These are phyloP conservation scores for Candida yuanshanica DNA, from an alignment of 805 yeast genomes.

Conservation along the genomic window DNA sequence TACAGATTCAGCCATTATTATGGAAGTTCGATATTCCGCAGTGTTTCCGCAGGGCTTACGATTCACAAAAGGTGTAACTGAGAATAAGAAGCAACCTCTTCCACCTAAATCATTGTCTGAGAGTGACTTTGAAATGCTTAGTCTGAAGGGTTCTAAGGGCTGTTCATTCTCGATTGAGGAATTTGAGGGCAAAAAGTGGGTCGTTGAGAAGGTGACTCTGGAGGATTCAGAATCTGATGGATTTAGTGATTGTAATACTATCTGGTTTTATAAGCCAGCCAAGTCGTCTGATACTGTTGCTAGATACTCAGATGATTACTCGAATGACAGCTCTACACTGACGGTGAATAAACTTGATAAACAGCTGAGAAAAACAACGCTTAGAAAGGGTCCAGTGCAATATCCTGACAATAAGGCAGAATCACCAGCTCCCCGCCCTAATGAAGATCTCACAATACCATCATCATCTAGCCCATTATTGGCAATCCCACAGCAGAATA, in stretches of 20 bases:
- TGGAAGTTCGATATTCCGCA: constrained; percentile 7
- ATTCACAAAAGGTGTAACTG: neutral
- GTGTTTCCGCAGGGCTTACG: constrained; percentile 3
- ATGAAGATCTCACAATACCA: too few relatives aligned
- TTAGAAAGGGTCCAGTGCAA: too few relatives aligned
- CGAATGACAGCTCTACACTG: neutral
- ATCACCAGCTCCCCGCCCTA: too few relatives aligned
- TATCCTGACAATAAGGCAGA: too few relatives aligned
- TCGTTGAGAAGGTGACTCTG: constrained; percentile 2
- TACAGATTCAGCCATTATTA: neutral
- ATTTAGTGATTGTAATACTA: neutral
- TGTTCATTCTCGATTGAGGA: neutral
- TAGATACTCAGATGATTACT: constrained; percentile 13
- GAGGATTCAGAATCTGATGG: neutral
- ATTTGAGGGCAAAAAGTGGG: constrained; percentile 1
- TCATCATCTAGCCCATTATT: too few relatives aligned
- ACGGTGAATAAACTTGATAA: neutral
- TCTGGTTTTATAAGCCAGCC: constrained; percentile 20
- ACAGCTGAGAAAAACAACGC: neutral
- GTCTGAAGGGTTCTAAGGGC: neutral
- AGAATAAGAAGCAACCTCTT: neutral
- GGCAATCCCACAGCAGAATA: too few relatives aligned
- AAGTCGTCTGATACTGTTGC: constrained; percentile 19
- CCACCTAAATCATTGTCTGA: neutral
- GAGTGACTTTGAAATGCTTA: neutral